Evolutionary conservation across 1,284 basidiomycete species (phyloP).

Genomic region (Polyporus tsugae): DNA sequence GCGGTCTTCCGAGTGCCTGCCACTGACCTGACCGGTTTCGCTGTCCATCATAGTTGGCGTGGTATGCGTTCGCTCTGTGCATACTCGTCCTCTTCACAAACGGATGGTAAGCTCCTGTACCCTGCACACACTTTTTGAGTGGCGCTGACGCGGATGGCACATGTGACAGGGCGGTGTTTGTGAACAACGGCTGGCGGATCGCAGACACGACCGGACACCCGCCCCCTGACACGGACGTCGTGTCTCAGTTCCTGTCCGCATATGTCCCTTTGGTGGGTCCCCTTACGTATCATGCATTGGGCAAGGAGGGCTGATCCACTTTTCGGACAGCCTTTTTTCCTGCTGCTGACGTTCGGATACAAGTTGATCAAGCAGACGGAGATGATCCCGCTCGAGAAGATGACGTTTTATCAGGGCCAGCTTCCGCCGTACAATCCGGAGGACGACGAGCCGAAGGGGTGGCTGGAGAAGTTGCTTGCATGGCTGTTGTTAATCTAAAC

Average conservation of each 20-base stretch:
- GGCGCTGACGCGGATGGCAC: background rate
- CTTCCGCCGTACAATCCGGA: slow-evolving; percentile 19
- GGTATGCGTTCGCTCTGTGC: slow-evolving; percentile 40
- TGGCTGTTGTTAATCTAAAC: slow-evolving; percentile 27
- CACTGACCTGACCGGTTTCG: background rate
- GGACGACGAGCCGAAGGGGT: slow-evolving; percentile 17
- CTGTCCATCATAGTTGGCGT: slow-evolving; percentile 33
- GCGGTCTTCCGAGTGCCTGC: background rate
- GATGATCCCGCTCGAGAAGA: slow-evolving; percentile 39
- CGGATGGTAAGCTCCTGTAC: slow-evolving; percentile 33
- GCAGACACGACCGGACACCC: slow-evolving; percentile 18
- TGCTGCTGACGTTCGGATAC: slow-evolving; percentile 42
- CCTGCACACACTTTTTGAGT: background rate
- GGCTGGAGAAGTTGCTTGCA: slow-evolving; percentile 22
- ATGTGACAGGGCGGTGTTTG: slow-evolving; percentile 37
- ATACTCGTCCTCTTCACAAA: slow-evolving; percentile 41
- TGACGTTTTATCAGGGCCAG: slow-evolving; percentile 35
- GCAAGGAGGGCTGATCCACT: background rate
- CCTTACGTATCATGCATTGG: background rate
- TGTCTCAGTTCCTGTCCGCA: slow-evolving; percentile 39
- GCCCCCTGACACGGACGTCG: slow-evolving; percentile 17
- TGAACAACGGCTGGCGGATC: slow-evolving; percentile 40
- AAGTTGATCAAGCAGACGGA: slow-evolving; percentile 43
- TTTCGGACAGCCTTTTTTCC: slow-evolving; percentile 38
- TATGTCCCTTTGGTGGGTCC: slow-evolving; percentile 41